These are phyloP conservation scores for Dactylellina cionopaga DNA, from an alignment of 2,329 filamentous ascomycete genomes.

Conservation along the genomic window DNA sequence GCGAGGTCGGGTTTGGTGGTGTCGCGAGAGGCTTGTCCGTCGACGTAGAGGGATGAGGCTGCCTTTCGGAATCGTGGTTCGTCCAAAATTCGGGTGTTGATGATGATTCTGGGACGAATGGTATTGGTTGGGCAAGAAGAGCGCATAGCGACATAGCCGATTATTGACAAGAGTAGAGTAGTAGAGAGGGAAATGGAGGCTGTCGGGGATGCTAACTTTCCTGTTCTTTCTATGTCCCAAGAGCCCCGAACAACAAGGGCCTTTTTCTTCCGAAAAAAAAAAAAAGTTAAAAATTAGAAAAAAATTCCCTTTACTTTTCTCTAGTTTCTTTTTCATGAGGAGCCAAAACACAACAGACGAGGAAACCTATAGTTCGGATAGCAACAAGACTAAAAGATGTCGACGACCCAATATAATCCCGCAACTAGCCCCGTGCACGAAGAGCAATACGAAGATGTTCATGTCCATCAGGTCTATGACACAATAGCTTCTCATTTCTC, in stretches of 20 bases:
- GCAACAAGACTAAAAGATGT: neutral
- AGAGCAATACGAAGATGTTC: conserved; percentile 78
- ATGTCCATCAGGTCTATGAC: conserved; percentile 93
- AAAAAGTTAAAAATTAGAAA: no score
- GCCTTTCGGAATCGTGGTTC: neutral
- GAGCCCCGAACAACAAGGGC: no score
- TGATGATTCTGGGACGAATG: conserved; percentile 40
- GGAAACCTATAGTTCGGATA: neutral
- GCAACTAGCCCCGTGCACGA: conserved; percentile 59
- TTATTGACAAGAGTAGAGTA: neutral
- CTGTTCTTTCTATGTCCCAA: neutral
- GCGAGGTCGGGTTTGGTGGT: no score
- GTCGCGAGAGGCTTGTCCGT: no score
- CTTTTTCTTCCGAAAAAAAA: no score
- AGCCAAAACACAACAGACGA: no score
- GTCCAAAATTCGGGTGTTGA: neutral
- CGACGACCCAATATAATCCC: no score
- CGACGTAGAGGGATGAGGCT: neutral
- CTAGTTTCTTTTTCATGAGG: neutral
- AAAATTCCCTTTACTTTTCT: no score
- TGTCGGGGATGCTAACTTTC: neutral
- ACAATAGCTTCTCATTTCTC: conserved; percentile 86
- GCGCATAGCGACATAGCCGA: conserved; percentile 30
- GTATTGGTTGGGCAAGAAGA: conserved; percentile 44
- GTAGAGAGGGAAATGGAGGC: neutral